phyloP scores from a whole-genome alignment of 345 rosid species.

The Odontarrhena argentea region DNA sequence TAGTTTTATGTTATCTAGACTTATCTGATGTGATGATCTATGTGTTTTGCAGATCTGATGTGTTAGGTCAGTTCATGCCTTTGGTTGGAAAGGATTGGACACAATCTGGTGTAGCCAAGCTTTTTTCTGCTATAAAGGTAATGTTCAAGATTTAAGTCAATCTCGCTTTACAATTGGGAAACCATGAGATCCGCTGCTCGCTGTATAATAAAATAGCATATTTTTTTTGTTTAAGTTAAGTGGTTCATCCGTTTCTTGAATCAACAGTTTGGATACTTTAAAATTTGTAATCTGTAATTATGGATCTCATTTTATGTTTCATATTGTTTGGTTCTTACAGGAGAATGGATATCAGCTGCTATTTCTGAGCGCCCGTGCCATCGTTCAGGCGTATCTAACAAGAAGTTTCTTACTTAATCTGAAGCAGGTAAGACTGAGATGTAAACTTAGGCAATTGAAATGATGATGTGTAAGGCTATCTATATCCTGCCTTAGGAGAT shows the following conservation, averaged over 20 bases:
- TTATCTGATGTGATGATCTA: constrained; percentile 20
- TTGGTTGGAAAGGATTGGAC: constrained; percentile 97
- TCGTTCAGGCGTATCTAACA: constrained; percentile 92
- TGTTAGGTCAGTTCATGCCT: constrained; percentile 96
- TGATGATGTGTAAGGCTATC: not conserved
- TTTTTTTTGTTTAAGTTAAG: not conserved
- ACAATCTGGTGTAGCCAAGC: constrained; percentile 92
- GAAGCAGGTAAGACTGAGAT: constrained; percentile 62
- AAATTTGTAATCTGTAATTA: not conserved
- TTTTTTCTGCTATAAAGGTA: constrained; percentile 91
- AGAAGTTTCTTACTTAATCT: constrained; percentile 75
- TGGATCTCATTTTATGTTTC: constrained; percentile 17
- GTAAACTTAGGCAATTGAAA: constrained; percentile 5
- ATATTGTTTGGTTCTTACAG: constrained; percentile 46
- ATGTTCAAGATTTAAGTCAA: constrained; percentile 16
- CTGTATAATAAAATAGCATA: not conserved
- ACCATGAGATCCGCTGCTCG: not conserved
- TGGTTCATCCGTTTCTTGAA: constrained; percentile 11
- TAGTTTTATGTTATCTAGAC: constrained; percentile 2
- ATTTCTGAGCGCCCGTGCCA: constrained; percentile 93
- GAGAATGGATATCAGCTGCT: constrained; percentile 95
- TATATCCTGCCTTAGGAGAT: not conserved
- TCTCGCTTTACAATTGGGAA: constrained; percentile 6
- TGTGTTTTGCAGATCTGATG: constrained; percentile 78
- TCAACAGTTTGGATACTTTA: not conserved